These are phyloP conservation scores for Nematocida displodere DNA, from an alignment of 371 early-diverging fungal genomes.

Conservation along the genomic window DNA sequence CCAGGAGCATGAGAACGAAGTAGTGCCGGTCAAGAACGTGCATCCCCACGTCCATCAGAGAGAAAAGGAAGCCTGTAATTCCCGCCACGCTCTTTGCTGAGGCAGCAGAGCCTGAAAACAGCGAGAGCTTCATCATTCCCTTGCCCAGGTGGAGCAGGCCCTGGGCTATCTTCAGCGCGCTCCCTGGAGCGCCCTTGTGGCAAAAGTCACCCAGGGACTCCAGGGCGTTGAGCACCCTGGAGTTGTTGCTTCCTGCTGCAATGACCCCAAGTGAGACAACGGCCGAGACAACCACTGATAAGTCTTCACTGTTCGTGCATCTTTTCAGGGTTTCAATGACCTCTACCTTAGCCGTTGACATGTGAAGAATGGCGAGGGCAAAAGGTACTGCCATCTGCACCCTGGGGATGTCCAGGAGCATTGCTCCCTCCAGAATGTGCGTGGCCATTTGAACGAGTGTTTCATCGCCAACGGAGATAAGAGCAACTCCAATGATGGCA, in stretches of 20 bases:
- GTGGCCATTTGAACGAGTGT: conserved; percentile 53
- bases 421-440: conserved; percentile 55
- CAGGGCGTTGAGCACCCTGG: conserved; percentile 87
- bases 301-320: conserved; percentile 86
- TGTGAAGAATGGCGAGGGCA: conserved; percentile 67
- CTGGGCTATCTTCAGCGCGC: conserved; percentile 63
- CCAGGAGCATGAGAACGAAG: conserved; percentile 82
- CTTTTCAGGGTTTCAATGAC: conserved; percentile 87
- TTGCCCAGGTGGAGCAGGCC: conserved; percentile 95
- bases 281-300: conserved; percentile 69
- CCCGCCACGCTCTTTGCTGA: conserved; percentile 52
- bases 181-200: conserved; percentile 80
- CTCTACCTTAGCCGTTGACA: conserved; percentile 80
- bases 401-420: conserved; percentile 52
- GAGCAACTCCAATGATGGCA: conserved; percentile 53
- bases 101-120: conserved; percentile 46
- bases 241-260: conserved; percentile 97
- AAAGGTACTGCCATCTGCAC: conserved; percentile 50
- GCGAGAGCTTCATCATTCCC: conserved; percentile 61
- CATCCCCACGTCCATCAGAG: conserved; percentile 54
- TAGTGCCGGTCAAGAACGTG: conserved; percentile 68
- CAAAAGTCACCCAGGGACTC: conserved; percentile 88
- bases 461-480: conserved; percentile 62
- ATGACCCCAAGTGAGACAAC: conserved; percentile 95
- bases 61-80: conserved; percentile 56